Conservation (phyloP, 495 filamentous ascomycete genomes). For the Terfezia claveryi region DNA sequence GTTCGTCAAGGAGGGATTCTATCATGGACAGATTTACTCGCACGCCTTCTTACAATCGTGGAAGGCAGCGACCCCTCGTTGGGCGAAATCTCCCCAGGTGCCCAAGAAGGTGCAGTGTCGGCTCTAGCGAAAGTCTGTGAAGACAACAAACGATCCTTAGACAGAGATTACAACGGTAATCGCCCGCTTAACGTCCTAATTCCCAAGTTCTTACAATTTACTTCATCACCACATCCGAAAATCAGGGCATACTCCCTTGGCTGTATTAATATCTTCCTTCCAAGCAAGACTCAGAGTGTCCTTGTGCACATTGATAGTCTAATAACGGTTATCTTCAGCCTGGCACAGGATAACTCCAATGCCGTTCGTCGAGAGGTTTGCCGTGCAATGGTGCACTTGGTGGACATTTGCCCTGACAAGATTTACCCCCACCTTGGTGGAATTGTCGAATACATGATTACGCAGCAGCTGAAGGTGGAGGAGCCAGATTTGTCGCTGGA, state of each 20-base stretch:
- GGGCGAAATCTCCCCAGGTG: constrained; percentile 40
- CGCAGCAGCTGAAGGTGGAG: constrained; percentile 61
- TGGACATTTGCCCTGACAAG: constrained; percentile 76
- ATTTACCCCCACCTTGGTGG: constrained; percentile 72
- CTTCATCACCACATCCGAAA: constrained; percentile 44
- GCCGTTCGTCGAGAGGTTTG: constrained; percentile 83
- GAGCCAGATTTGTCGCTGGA: constrained; percentile 84
- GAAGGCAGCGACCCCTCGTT: constrained; percentile 33
- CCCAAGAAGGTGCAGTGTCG: constrained; percentile 84
- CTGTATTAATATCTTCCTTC: constrained; percentile 77
- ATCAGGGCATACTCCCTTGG: constrained; percentile 59
- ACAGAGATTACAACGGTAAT: constrained; percentile 66
- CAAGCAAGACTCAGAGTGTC: constrained; percentile 55
- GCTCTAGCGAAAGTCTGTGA: constrained; percentile 89
- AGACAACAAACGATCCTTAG: constrained; percentile 72
- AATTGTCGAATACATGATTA: constrained; percentile 78
- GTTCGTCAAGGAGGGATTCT: constrained; percentile 64
- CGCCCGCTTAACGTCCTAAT: constrained; percentile 72
- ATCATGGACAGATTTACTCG: constrained; percentile 75
- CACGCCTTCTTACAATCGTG: constrained; percentile 55
- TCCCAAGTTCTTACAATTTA: constrained; percentile 76
- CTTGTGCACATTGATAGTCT: constrained; percentile 55
- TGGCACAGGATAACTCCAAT: constrained; percentile 48
- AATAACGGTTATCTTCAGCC: constrained; percentile 56
- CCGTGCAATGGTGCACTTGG: constrained; percentile 74